These are phyloP conservation scores for Talaromyces funiculosus DNA, from an alignment of 2,329 filamentous ascomycete species.

Conservation along the genomic window DNA sequence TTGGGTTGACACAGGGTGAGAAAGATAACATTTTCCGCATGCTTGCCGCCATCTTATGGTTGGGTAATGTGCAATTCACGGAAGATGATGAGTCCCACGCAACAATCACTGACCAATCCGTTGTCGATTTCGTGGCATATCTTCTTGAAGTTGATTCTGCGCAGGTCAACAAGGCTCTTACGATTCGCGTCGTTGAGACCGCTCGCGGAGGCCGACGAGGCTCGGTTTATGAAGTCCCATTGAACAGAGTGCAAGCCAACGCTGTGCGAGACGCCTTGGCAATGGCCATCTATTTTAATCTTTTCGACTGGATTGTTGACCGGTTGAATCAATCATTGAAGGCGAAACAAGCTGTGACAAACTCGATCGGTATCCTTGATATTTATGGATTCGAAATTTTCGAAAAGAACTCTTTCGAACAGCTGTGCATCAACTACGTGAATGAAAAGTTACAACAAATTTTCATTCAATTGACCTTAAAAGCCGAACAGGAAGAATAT, in stretches of 20 bases:
- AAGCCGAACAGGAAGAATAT: slow-evolving; percentile 97
- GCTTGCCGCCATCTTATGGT: slow-evolving; percentile 85
- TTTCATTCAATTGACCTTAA: slow-evolving; percentile 94
- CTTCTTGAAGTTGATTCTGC: slow-evolving; percentile 79
- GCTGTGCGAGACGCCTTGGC: slow-evolving; percentile 86
- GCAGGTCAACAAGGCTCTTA: slow-evolving; percentile 79
- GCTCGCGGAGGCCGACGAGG: slow-evolving; percentile 60
- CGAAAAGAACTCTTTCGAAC: slow-evolving; percentile 97
- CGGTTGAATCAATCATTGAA: slow-evolving; percentile 84
- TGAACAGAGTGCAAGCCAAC: slow-evolving; percentile 79
- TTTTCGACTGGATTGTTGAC: slow-evolving; percentile 97
- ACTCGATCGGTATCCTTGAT: slow-evolving; percentile 93
- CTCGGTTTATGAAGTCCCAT: slow-evolving; percentile 65
- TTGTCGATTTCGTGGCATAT: slow-evolving; percentile 92
- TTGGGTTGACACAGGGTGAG: slow-evolving; percentile 79
- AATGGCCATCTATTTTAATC: slow-evolving; percentile 94
- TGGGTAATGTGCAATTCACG: slow-evolving; percentile 84
- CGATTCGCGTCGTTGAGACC: slow-evolving; percentile 76
- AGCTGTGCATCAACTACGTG: slow-evolving; percentile 99
- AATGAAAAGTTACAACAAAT: slow-evolving; percentile 99
- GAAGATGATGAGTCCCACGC: slow-evolving; percentile 90
- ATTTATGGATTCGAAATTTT: slow-evolving; percentile 99
- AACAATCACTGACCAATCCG: slow-evolving; percentile 77
- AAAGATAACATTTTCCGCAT: slow-evolving; percentile 97
- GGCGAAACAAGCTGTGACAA: slow-evolving; percentile 66